Evolutionary conservation across 768 basidiomycete species (phyloP).

Genomic region (Pulveroboletus sp.): DNA sequence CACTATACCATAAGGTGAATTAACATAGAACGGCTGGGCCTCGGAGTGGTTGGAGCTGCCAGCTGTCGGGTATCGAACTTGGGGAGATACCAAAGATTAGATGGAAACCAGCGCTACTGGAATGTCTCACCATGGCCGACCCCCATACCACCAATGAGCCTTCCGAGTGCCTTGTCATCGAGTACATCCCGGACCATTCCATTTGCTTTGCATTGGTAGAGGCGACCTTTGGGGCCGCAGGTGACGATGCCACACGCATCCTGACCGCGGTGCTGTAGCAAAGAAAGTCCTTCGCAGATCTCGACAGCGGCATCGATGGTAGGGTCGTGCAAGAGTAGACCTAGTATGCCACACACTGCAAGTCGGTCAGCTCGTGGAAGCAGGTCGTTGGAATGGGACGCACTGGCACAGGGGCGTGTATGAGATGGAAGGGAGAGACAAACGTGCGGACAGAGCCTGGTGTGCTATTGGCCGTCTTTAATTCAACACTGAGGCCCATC

Average conservation of each 20-base stretch:
- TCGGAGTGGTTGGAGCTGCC: slow-evolving; percentile 96
- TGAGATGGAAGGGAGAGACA: background rate
- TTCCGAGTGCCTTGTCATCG: slow-evolving; percentile 70
- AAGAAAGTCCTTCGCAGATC: slow-evolving; percentile 90
- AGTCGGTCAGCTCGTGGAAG: slow-evolving; percentile 5
- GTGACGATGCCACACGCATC: slow-evolving; percentile 98
- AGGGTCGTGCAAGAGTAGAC: slow-evolving; percentile 78
- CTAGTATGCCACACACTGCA: slow-evolving; percentile 89
- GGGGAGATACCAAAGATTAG: slow-evolving; percentile 11
- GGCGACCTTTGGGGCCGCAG: slow-evolving; percentile 89
- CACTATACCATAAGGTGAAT: slow-evolving; percentile 99
- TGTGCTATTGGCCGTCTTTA: background rate
- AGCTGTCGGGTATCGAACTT: slow-evolving; percentile 97
- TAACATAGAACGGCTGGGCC: slow-evolving; percentile 99
- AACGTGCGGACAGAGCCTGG: slow-evolving; percentile 5
- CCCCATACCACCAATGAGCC: slow-evolving; percentile 91
- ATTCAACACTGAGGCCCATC: background rate
- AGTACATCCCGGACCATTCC: slow-evolving; percentile 99
- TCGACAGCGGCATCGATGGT: slow-evolving; percentile 73
- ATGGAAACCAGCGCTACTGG: background rate
- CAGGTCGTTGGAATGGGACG: slow-evolving; percentile 12
- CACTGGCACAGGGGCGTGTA: slow-evolving; percentile 21
- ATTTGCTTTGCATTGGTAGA: slow-evolving; percentile 98
- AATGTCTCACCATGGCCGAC: slow-evolving; percentile 81
- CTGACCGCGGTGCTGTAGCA: slow-evolving; percentile 95